Percentiles rank a stretch among this genome's conserved stretches.
These are phyloP conservation scores for Cyathus olla DNA, from an alignment of 1,284 basidiomycete species.

Conservation along the genomic window DNA sequence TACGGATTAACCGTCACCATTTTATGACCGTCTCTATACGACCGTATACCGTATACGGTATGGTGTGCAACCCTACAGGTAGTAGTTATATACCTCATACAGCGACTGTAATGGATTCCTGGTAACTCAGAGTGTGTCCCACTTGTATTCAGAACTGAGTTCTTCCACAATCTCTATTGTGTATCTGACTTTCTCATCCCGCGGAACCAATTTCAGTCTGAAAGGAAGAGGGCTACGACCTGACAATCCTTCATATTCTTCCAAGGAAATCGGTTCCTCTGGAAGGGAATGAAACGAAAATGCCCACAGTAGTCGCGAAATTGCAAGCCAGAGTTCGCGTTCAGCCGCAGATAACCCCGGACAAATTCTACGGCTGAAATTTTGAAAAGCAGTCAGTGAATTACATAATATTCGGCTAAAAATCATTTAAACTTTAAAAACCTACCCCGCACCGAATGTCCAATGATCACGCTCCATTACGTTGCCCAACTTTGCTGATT, in stretches of 20 bases:
- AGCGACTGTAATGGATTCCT: too few relatives aligned
- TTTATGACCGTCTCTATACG: too few relatives aligned
- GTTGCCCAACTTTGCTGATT: conserved; percentile 50
- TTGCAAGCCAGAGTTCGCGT: conserved; percentile 42
- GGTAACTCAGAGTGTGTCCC: too few relatives aligned
- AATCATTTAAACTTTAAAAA: background rate
- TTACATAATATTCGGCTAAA: background rate
- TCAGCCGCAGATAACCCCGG: conserved; percentile 45
- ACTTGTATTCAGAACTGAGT: too few relatives aligned
- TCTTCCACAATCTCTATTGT: conserved; percentile 6
- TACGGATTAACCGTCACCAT: too few relatives aligned
- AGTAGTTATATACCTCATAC: too few relatives aligned
- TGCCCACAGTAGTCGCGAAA: conserved; percentile 44
- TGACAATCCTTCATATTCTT: conserved; percentile 48
- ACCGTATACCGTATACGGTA: too few relatives aligned
- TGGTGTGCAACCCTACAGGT: too few relatives aligned
- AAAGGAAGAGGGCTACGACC: conserved; percentile 44
- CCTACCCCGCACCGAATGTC: conserved; percentile 12
- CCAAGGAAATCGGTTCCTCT: conserved; percentile 43
- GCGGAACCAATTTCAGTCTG: conserved; percentile 29
- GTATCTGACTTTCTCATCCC: conserved; percentile 15
- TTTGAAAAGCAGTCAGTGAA: background rate
- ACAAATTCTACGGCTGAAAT: conserved; percentile 18
- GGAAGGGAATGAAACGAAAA: conserved; percentile 35
- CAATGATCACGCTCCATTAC: conserved; percentile 56